phyloP scores from a whole-genome alignment of 305 asterid species.

The Striga hermonthica region DNA sequence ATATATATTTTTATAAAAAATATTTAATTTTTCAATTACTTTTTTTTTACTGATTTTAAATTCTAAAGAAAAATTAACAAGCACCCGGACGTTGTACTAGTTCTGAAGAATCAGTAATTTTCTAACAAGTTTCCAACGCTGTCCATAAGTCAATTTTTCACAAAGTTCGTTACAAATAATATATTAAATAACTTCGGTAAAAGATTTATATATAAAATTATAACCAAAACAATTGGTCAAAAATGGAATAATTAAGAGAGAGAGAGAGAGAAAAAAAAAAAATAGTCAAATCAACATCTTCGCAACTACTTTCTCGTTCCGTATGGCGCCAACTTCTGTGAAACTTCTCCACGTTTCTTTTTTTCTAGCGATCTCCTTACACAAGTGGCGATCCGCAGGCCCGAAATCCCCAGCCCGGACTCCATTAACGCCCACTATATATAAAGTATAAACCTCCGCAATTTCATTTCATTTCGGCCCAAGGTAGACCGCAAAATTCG shows the following conservation, averaged over 20 bases:
- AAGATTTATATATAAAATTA: too few relatives aligned
- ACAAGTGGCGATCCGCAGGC: constrained; percentile 26
- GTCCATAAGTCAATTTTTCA: too few relatives aligned
- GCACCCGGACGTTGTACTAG: too few relatives aligned
- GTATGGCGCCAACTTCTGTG: constrained; percentile 25
- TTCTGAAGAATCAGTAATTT: too few relatives aligned
- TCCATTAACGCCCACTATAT: constrained; percentile 11
- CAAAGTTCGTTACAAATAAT: too few relatives aligned
- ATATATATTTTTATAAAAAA: too few relatives aligned
- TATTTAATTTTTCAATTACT: too few relatives aligned
- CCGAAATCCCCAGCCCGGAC: constrained; percentile 32
- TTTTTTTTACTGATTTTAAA: too few relatives aligned
- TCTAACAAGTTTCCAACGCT: too few relatives aligned
- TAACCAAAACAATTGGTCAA: not conserved
- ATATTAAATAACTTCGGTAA: too few relatives aligned
- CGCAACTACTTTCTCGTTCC: constrained; percentile 17
- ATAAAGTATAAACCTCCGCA: not conserved
- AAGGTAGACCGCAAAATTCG: constrained; percentile 30
- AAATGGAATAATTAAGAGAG: constrained; percentile 11
- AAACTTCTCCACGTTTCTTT: constrained; percentile 24
- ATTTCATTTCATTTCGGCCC: constrained; percentile 20
- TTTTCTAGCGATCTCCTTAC: constrained; percentile 11
- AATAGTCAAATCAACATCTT: constrained; percentile 23
- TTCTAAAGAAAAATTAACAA: too few relatives aligned
- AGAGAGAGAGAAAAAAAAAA: not conserved